These are phyloP conservation scores for Apostasia ramifera DNA, from an alignment of 106 monocot genomes.

Conservation along the genomic window DNA sequence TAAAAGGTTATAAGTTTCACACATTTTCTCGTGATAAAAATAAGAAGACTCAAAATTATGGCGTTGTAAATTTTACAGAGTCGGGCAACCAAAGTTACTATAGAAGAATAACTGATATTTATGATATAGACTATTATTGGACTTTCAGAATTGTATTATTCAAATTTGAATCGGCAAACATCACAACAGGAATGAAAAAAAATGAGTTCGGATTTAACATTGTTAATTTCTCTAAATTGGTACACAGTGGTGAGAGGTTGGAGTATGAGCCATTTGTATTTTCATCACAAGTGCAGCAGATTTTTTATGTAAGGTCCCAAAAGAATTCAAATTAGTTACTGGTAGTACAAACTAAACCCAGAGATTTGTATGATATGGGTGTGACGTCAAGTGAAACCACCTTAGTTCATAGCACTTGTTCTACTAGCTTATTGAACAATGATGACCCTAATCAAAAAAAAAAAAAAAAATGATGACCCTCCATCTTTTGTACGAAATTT, in stretches of 20 bases:
- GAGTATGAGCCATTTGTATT: not conserved
- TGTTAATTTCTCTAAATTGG: not conserved
- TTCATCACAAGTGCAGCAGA: not conserved
- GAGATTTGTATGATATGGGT: no score
- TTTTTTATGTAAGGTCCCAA: not conserved
- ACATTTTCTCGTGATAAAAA: not conserved
- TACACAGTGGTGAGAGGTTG: not conserved
- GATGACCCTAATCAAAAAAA: no score
- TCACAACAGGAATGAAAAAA: not conserved
- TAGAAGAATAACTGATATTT: not conserved
- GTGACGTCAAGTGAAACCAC: no score
- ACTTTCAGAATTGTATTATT: not conserved
- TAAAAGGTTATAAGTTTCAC: conserved; percentile 6
- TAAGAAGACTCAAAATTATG: conserved; percentile 1
- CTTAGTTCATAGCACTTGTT: no score
- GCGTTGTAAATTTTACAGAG: not conserved
- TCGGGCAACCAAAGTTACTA: not conserved
- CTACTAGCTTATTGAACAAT: no score
- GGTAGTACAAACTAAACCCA: no score
- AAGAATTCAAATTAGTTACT: no score
- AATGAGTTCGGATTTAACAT: not conserved
- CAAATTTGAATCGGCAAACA: not conserved
- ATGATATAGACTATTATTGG: not conserved
- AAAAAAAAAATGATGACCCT: no score
- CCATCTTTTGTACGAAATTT: no score